These are phyloP conservation scores for Phaseolus lunatus DNA, from an alignment of 306 rosid species.

Conservation along the genomic window DNA sequence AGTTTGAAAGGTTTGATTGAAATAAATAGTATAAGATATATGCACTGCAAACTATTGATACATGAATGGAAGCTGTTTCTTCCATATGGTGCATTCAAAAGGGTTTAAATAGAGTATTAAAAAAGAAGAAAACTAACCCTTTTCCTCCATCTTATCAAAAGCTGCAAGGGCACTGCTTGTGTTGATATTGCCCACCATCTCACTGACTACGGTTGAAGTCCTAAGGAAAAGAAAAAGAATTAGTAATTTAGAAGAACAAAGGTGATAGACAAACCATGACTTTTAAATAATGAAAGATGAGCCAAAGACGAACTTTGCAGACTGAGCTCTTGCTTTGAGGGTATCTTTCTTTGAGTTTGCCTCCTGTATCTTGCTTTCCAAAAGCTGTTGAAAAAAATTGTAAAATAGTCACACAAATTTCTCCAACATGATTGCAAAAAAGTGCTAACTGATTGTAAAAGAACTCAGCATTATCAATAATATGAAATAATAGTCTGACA, in stretches of 20 bases:
- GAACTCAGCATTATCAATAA: neutral
- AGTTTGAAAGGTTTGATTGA: neutral
- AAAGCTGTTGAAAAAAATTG: constrained; percentile 51
- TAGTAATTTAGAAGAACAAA: constrained; percentile 40
- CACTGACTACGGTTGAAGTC: constrained; percentile 76
- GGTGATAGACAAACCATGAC: neutral
- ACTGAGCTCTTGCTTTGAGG: constrained; percentile 83
- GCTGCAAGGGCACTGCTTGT: constrained; percentile 81
- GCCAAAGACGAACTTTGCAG: constrained; percentile 64
- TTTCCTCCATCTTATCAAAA: constrained; percentile 84
- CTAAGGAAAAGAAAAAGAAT: constrained; percentile 47
- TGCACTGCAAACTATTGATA: constrained; percentile 1
- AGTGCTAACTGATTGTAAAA: neutral
- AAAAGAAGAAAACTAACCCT: constrained; percentile 54
- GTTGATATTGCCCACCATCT: constrained; percentile 70
- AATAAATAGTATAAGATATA: neutral
- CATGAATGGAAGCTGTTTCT: constrained; percentile 1
- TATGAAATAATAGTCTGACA: neutral
- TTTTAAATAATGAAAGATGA: constrained; percentile 1
- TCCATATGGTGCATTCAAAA: neutral
- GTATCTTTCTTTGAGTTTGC: constrained; percentile 82
- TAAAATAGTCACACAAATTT: neutral
- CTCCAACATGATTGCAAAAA: neutral
- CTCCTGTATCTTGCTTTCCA: constrained; percentile 81
- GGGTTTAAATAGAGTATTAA: neutral